Conservation (phyloP, 23 red algal genomes). For the Gracilariopsis chorda region DNA sequence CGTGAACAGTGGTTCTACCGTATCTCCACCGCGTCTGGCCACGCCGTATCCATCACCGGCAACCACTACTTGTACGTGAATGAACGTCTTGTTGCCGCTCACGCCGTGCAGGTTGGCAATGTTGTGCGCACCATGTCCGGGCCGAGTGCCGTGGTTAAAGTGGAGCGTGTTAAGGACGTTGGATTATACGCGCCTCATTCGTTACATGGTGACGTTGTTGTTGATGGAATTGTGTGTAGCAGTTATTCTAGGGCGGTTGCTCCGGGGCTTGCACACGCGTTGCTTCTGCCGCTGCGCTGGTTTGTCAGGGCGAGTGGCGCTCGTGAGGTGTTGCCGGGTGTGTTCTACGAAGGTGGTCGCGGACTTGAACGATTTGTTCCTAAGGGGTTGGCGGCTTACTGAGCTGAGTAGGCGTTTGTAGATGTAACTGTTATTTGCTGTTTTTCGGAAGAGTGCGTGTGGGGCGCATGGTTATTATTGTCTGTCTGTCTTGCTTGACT, state of each 20-base stretch:
- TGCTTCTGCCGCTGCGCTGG: conserved; percentile 37
- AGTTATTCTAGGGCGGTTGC: conserved; percentile 33
- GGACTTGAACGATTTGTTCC: conserved; percentile 5
- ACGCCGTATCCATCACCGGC: conserved; percentile 17
- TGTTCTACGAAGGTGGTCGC: conserved; percentile 44
- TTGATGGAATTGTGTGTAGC: conserved; percentile 54
- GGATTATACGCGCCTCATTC: conserved; percentile 58
- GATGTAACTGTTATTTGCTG: too few relatives aligned
- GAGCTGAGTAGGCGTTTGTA: too few relatives aligned
- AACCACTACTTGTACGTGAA: conserved; percentile 51
- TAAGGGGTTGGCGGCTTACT: background rate
- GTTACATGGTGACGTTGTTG: conserved; percentile 44
- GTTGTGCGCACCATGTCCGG: conserved; percentile 6
- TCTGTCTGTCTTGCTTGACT: too few relatives aligned
- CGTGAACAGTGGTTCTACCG: background rate
- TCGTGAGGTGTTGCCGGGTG: background rate
- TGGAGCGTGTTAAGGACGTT: background rate
- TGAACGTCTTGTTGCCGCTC: conserved; percentile 1
- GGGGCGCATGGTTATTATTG: too few relatives aligned
- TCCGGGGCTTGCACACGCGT: conserved; percentile 25
- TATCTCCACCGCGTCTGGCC: conserved; percentile 1
- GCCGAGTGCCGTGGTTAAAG: background rate
- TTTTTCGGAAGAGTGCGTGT: too few relatives aligned
- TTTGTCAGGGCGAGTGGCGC: background rate
- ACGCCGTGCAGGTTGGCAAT: conserved; percentile 13